Conservation (phyloP, 768 basidiomycete species). For the Hydnomerulius pinastri region DNA sequence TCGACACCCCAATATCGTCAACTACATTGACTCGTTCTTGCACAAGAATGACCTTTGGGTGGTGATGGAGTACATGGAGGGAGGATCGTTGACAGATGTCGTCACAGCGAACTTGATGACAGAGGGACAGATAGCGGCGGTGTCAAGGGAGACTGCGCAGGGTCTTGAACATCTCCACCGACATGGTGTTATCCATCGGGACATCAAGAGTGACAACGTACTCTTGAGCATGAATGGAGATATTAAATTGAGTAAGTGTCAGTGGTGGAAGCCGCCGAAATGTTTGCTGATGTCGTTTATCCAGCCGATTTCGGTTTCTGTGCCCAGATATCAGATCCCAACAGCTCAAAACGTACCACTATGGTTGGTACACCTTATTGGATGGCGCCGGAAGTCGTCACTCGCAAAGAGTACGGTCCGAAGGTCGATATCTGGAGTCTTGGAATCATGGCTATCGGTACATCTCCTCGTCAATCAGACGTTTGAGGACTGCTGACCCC, state of each 20-base stretch:
- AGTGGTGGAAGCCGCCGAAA: background rate
- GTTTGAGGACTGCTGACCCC: constrained; percentile 4
- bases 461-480: constrained; percentile 21
- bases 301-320: constrained; percentile 99
- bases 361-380: constrained; percentile 99
- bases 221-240: constrained; percentile 90
- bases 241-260: constrained; percentile 95
- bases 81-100: constrained; percentile 91
- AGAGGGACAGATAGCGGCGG: constrained; percentile 98
- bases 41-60: constrained; percentile 99
- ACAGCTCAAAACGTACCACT: constrained; percentile 89
- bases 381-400: constrained; percentile 99
- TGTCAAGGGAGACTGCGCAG: constrained; percentile 88
- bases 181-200: constrained; percentile 97
- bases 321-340: constrained; percentile 90
- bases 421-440: constrained; percentile 99
- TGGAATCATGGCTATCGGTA: constrained; percentile 95
- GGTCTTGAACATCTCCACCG: constrained; percentile 93
- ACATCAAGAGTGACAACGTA: constrained; percentile 99
- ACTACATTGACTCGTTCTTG: constrained; percentile 98
- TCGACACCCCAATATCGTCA: constrained; percentile 98
- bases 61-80: constrained; percentile 99
- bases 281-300: constrained; percentile 9
- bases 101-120: constrained; percentile 91
- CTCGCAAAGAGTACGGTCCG: constrained; percentile 95